Conservation (phyloP, 257 asterid species). For the Ligustrum vulgare region DNA sequence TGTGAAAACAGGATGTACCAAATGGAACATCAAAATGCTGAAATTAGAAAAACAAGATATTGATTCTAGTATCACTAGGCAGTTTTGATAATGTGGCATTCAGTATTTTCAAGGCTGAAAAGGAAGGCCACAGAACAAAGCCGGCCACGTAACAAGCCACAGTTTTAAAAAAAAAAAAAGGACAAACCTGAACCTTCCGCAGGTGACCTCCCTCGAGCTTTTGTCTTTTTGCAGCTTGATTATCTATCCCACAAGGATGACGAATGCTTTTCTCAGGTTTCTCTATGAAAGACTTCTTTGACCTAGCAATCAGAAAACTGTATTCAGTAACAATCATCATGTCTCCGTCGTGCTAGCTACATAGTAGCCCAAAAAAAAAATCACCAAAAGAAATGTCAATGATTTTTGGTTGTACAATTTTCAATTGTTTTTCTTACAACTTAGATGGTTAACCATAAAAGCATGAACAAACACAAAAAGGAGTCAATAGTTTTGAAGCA, state of each 20-base stretch:
- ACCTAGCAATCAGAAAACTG: constrained; percentile 43
- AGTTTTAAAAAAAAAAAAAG: background rate
- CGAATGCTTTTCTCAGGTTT: constrained; percentile 47
- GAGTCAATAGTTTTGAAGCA: constrained; percentile 4
- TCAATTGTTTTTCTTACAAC: background rate
- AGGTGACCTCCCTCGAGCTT: constrained; percentile 92
- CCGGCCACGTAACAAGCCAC: no score
- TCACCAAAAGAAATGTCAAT: background rate
- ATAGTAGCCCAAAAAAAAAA: background rate
- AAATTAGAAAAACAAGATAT: background rate
- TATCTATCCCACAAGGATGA: constrained; percentile 47
- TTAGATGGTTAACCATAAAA: background rate
- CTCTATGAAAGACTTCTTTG: constrained; percentile 38
- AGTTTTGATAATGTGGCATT: constrained; percentile 2
- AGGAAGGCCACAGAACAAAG: background rate
- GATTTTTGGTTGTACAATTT: background rate
- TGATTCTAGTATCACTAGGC: background rate
- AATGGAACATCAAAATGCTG: no score
- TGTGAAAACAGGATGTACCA: background rate
- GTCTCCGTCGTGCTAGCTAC: background rate
- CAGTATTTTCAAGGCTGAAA: constrained; percentile 5
- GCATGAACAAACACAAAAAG: constrained; percentile 4
- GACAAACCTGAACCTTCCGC: constrained; percentile 53
- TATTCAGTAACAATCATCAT: constrained; percentile 17
- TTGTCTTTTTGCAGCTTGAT: constrained; percentile 95